Base-by-base conservation (phyloP, 2,329 filamentous ascomycete species). In the Coniochaeta sp. region DNA sequence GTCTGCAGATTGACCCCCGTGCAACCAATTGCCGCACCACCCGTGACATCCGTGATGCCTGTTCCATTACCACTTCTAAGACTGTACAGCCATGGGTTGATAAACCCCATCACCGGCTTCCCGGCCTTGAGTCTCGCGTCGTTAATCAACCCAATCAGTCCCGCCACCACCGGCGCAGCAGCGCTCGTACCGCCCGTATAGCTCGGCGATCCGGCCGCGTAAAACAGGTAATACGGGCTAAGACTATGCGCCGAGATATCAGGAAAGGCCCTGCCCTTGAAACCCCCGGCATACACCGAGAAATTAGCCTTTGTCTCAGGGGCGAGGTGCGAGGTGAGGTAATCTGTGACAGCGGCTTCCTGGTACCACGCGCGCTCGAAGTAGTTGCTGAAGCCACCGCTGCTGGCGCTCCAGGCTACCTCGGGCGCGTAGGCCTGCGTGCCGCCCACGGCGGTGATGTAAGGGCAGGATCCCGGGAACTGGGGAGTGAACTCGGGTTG, bases 401-500 rank as follows among this genome's bases (percentile, higher is more conserved):
- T 74, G 58, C 76, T 79, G 66, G 76, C 78, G 22, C 64, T 64
- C 3, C 79, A 73, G 3, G 73, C 78, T 5, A 63, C 66, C 31
- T 77, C 76, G 0, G 74, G 74, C 3, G 70, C 66, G 11, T 64
- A 61, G 6, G 61, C 62, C 64, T 71, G 26, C 2, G 84, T 86
- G 1, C 81, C 87, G 9, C 88, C 87, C 2, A 90, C 82, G 4
- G 80, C 74, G 0, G 87, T 89, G 17, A 89, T 80, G 71, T 83
- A 90, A 0, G 86, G 87, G 66, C 88, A 90, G 0, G 81, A 80
- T 0, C 80, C 81, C 0, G 88, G 87, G 72, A 89, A 90, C 16
- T 77, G 79, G 1, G 85, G 79, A 36, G 84, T 74, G 68, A 88
- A 84, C 19, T 79, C 76, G 7, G 54, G 31, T 6, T 17, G 28